phyloP scores from a whole-genome alignment of 176 grass and related monocot genomes.

The Oryza meridionalis region DNA sequence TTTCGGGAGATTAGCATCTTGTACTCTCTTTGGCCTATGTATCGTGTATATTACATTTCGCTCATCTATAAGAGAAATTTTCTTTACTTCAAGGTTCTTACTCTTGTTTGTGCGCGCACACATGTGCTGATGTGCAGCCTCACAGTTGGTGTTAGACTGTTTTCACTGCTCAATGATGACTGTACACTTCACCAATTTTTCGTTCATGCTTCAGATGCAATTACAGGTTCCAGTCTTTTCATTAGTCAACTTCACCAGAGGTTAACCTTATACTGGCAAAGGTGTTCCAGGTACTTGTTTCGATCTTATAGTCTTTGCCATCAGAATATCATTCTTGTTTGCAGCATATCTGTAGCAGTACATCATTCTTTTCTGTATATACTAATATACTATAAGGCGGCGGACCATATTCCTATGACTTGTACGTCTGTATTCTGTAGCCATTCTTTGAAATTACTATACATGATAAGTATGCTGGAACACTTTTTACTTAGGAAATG shows the following conservation, averaged over 20 bases:
- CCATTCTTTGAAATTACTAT: not conserved
- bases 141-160: constrained; percentile 29
- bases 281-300: not conserved
- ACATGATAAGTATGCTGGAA: not conserved
- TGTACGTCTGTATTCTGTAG: not conserved
- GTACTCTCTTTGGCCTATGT: constrained; percentile 50
- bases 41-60: constrained; percentile 58
- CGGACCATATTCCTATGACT: not conserved
- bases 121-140: not conserved
- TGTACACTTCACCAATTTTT: not conserved
- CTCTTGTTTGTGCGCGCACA: not conserved
- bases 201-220: constrained; percentile 17
- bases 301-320: not conserved
- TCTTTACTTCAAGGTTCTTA: constrained; percentile 12
- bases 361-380: not conserved
- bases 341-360: not conserved
- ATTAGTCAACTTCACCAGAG: not conserved
- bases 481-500: not conserved
- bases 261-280: constrained; percentile 12
- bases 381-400: not conserved
- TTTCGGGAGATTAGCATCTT: constrained; percentile 56
- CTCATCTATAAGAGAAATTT: constrained; percentile 39
- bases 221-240: not conserved
- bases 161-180: constrained; percentile 5
- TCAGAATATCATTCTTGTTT: not conserved